Evolutionary conservation across 305 asterid species (phyloP), one percentile per base, ranked within the genome.

Genomic region (Solanum hybrid): DNA sequence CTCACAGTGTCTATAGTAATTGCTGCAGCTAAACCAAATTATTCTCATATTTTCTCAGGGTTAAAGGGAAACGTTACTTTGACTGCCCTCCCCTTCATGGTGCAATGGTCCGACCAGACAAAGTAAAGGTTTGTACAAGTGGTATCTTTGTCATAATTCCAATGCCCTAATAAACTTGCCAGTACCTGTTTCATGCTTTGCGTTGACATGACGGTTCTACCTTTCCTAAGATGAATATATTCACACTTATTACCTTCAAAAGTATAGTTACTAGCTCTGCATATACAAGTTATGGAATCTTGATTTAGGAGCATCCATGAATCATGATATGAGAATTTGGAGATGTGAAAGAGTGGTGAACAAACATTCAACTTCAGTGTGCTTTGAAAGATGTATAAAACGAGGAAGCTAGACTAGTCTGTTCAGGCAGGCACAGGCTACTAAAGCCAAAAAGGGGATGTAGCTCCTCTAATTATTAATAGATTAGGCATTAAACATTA

Each of bases 81-180:
- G 95, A 95, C 24, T 95, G 97, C 91, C 98, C 97, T 87, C 97
- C 96, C 85, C 97, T 93, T 87, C 95, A 96, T 91, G 99, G 99
- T 60, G 97, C 93, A 88, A 94, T 97, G 93, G 97, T 95, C 89
- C 94, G 98, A 91, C 98, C 97, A 79, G 99, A 96, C 92, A 97
- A 95, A 95, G 98, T 97, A 42, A 92, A 95, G 98, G 99, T 95
- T 88, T 78, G 93, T 93, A 79, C 88, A 40, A 64, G 73, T 66
- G 42, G 75, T 17, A 84, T 84, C 89, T 77, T 87, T 88, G 16
- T n/a, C 77, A 46, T 38, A 69, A 77, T 46, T 5, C 10, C 73
- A 40, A 22, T 42, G 14, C 75, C 17, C 46, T 22, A 64, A 88
- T 38, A 8, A 82, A 84, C 37, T 20, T 60, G 71, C 2, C 24